These are phyloP conservation scores for Thalassiosira livingstoniorum DNA, from an alignment of 352 stramenopile species.

Conservation along the genomic window DNA sequence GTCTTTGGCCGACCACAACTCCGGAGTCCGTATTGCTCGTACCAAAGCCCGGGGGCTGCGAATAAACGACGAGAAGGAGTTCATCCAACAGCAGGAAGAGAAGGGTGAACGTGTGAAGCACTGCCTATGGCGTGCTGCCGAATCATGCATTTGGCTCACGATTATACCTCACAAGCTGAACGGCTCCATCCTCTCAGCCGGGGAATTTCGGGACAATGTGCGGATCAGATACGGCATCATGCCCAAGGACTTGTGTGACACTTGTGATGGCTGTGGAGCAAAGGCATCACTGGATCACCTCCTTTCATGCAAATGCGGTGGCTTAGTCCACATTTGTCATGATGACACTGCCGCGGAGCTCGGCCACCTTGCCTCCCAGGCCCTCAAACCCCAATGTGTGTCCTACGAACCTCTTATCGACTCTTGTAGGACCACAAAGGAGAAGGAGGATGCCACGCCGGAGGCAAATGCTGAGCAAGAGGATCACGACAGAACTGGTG, in stretches of 20 bases:
- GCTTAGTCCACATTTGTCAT: constrained; percentile 50
- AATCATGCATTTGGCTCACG: constrained; percentile 14
- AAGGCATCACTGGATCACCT: constrained; percentile 52
- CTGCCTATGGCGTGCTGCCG: too few species aligned
- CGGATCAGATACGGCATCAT: constrained; percentile 35
- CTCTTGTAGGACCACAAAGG: too few species aligned
- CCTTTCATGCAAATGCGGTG: constrained; percentile 45
- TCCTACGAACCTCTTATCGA: constrained; percentile 39
- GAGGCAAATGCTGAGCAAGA: too few species aligned
- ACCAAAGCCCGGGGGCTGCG: background rate
- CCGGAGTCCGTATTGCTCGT: background rate
- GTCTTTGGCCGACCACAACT: background rate
- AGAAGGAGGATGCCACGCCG: too few species aligned
- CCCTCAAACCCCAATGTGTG: constrained; percentile 8
- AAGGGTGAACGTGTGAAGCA: too few species aligned
- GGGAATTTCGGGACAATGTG: constrained; percentile 51
- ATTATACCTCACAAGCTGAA: constrained; percentile 20
- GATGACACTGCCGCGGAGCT: constrained; percentile 46
- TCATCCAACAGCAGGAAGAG: too few species aligned
- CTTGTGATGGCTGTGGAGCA: constrained; percentile 49
- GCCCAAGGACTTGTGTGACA: constrained; percentile 19
- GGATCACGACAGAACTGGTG: too few species aligned
- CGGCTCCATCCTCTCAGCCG: constrained; percentile 33
- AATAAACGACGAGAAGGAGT: too few species aligned
- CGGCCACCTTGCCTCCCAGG: constrained; percentile 12